Conservation (phyloP, 306 rosid species). For the Neltuma alba region DNA sequence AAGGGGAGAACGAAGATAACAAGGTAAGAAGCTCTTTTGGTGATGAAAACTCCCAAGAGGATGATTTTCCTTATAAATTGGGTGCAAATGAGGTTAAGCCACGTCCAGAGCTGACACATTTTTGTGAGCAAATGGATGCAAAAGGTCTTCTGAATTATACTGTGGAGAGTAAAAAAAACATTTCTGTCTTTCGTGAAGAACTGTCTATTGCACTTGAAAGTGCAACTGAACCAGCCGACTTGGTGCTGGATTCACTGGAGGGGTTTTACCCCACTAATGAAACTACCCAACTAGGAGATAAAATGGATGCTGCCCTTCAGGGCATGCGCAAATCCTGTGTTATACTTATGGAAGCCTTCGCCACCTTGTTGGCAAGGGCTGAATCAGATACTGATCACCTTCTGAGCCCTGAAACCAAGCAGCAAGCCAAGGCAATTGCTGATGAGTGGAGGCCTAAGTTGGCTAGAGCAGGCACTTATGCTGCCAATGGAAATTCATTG, state of each 20-base stretch:
- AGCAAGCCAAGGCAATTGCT: conserved; percentile 90
- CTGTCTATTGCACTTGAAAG: conserved; percentile 72
- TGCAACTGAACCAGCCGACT: conserved; percentile 61
- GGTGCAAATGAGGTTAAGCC: conserved; percentile 62
- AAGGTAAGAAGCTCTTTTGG: conserved; percentile 78
- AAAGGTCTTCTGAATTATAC: conserved; percentile 68
- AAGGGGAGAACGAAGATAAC: conserved; percentile 53
- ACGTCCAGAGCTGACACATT: conserved; percentile 60
- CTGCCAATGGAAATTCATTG: conserved; percentile 90
- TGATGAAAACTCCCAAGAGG: conserved; percentile 57
- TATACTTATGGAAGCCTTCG: conserved; percentile 68
- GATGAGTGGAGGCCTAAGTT: conserved; percentile 87
- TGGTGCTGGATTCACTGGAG: conserved; percentile 86
- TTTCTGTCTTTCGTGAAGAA: conserved; percentile 55
- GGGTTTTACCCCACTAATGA: conserved; percentile 79
- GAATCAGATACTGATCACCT: conserved; percentile 73
- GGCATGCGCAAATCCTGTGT: conserved; percentile 73
- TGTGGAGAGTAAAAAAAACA: conserved; percentile 53
- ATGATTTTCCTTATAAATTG: conserved; percentile 57
- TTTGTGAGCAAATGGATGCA: conserved; percentile 77
- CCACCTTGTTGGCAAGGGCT: conserved; percentile 71
- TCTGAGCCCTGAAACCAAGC: conserved; percentile 84
- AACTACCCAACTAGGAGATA: conserved; percentile 56
- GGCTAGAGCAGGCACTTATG: conserved; percentile 67
- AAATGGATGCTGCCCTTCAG: conserved; percentile 68